Base-by-base conservation (phyloP, 352 stramenopile species). In the Phytophthora melonis region DNA sequence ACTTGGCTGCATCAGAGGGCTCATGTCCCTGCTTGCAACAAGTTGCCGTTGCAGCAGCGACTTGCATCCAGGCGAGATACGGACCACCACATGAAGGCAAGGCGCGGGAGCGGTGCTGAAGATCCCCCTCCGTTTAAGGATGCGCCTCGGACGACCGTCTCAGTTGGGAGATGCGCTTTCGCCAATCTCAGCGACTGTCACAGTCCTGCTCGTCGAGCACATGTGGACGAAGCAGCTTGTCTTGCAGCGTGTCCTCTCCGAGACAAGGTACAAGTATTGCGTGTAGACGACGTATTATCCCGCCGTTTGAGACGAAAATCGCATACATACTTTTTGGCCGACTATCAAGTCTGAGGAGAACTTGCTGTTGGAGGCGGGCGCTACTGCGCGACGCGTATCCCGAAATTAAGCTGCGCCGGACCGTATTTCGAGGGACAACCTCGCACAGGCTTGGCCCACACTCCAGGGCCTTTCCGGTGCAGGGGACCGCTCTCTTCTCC, bases 1-100 rank as follows among this genome's bases (percentile, higher is more conserved):
- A 54, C 25, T 65, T 68, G 62, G 62, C 50, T 68, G 61, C 56
- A 63, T 21, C 27, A 50, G 69, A 30, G 36, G 32, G 58, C 57
- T 68, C 70, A 67, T 78, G 70, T 78, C 70, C 60, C 70, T 78
- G 59, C 54, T 78, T 78, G 54, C 66, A 72, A 66, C 65, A 72
- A 66, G 47, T 72, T 72, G 56, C 57, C 30, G 50, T 74, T 78
- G 36, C 56, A 58, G 19, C 67, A 69, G 61, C 71, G 56, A 70
- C 66, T 67, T 70, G 57, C 54, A 52, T 54, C 39, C 19, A 19
- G 16, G 52, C 58, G 60, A 77, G 70, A 77, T 77, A 77, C 70
- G 65, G 70, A 78, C 60, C 67, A 69, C 65, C 55, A 69, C 45
- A 25, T 59, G 64, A 64, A 71, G 70, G 47, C 47, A 63, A 68